These are phyloP conservation scores for Trichoderma orchidacearum DNA, from an alignment of 495 filamentous ascomycete genomes.

Conservation along the genomic window DNA sequence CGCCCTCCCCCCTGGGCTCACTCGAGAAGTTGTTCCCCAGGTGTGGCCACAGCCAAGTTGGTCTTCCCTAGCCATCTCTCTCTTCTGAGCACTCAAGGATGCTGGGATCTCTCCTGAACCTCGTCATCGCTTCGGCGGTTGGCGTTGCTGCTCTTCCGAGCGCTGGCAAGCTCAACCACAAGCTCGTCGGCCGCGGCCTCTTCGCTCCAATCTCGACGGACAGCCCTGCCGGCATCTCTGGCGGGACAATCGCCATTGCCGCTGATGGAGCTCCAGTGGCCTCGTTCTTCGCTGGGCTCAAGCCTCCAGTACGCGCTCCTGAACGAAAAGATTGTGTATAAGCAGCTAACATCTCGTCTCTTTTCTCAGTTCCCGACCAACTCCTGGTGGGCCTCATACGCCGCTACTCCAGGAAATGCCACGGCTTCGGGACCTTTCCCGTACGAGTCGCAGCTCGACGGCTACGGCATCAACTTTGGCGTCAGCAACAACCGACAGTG, in stretches of 20 bases:
- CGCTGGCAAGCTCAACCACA: background rate
- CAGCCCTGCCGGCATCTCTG: conserved; percentile 1
- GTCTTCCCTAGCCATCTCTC: background rate
- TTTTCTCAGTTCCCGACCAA: conserved; percentile 3
- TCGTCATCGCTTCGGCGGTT: background rate
- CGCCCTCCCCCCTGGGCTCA: background rate
- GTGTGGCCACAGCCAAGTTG: background rate
- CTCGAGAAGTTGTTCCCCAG: background rate
- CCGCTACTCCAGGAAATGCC: conserved; percentile 1
- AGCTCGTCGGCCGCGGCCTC: conserved; percentile 1
- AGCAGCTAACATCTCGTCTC: too few species aligned
- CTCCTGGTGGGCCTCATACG: conserved; percentile 5
- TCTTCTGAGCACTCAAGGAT: background rate
- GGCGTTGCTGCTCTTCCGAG: background rate
- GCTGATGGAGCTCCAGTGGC: background rate
- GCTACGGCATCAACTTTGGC: conserved; percentile 3
- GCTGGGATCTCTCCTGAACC: background rate
- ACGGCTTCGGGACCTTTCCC: conserved; percentile 4
- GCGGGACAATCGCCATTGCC: background rate
- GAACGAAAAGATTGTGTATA: background rate
- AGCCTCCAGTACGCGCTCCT: conserved; percentile 5
- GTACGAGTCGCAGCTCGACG: conserved; percentile 5
- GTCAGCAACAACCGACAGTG: conserved; percentile 4
- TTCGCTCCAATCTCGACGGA: conserved; percentile 2
- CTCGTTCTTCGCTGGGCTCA: conserved; percentile 5